Base-by-base conservation (phyloP, 2,329 filamentous ascomycete species). In the Fusarium dlaminii region DNA sequence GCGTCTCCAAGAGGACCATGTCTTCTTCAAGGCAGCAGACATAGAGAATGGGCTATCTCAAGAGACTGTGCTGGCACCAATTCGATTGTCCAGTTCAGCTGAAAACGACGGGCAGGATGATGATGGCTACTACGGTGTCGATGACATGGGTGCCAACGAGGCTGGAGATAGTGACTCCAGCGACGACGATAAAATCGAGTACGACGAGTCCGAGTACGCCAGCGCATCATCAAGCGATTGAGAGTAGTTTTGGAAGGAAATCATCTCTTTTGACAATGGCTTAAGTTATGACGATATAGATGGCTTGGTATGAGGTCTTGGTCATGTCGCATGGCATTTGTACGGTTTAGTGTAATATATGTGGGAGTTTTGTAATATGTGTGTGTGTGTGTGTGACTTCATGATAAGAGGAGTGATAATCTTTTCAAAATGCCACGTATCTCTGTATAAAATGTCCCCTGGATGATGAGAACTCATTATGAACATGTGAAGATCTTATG, bases 1-100 rank as follows among this genome's bases (percentile, higher is more conserved):
- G 67, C 76, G 81, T 1, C 80, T 91, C 1, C 80, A 80, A 0
- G 76, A 79, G 9, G 82, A 82, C 18, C 89, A 90, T 59, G 80
- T 86, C 0, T 91, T 91, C 80, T 91, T 91, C 66, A 71, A 45
- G 18, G 18, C 63, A 70, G 34, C 56, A 73, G 13, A 56, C 24
- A n/a, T 56, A 27, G 46, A 54, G 14, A 40, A 42, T 9, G 17
- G 22, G 5, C 14, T 24, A 10, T 39, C 64, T 12, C 30, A 32
- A 14, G 66, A 54, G 6, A 32, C 62, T 14, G 32, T 52, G 20
- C 43, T 74, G 8, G 63, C 72, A 14, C 66, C 69, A 3, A 51
- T 74, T 4, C 43, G 66, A n/a, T 45, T 73, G 12, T 42, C 43
- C 6, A 51, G 57, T 40, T 29, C 58, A 8, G 30, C 22, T 24